These are phyloP conservation scores for Shiraia sp. DNA, from an alignment of 2,329 filamentous ascomycete species.

Conservation along the genomic window DNA sequence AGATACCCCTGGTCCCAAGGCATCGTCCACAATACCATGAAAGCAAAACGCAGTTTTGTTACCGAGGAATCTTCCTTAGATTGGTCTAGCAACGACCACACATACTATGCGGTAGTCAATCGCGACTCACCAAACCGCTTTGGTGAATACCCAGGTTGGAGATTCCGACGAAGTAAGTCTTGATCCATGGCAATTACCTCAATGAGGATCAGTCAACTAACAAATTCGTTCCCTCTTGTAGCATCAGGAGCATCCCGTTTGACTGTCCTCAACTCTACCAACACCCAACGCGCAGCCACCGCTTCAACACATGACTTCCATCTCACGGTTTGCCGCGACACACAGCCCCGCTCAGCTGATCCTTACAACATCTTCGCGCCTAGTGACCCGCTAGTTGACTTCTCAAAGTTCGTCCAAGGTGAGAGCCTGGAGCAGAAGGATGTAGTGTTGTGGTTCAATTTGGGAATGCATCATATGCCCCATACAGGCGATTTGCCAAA, in stretches of 20 bases:
- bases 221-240: too few relatives aligned
- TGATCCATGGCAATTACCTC: too few relatives aligned
- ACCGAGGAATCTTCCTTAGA: constrained; percentile 44
- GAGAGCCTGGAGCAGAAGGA: constrained; percentile 49
- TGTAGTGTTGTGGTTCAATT: constrained; percentile 56
- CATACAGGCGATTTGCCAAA: constrained; percentile 52
- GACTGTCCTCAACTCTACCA: constrained; percentile 55
- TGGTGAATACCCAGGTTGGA: constrained; percentile 59
- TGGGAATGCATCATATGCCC: constrained; percentile 58
- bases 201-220: too few relatives aligned
- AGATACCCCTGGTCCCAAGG: constrained; percentile 56
- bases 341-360: constrained; percentile 53
- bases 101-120: constrained; percentile 57
- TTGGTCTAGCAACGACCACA: constrained; percentile 54
- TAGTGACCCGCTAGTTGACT: constrained; percentile 56
- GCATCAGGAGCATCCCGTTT: constrained; percentile 31
- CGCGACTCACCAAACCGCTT: constrained; percentile 53
- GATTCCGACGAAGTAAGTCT: constrained; percentile 48
- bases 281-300: constrained; percentile 50
- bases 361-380: constrained; percentile 53
- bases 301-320: constrained; percentile 59
- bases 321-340: constrained; percentile 57
- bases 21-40: constrained; percentile 57
- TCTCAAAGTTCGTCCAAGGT: constrained; percentile 54
- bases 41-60: constrained; percentile 50